phyloP scores from a whole-genome alignment of 805 yeast species.

The Suhomyces sp. region DNA sequence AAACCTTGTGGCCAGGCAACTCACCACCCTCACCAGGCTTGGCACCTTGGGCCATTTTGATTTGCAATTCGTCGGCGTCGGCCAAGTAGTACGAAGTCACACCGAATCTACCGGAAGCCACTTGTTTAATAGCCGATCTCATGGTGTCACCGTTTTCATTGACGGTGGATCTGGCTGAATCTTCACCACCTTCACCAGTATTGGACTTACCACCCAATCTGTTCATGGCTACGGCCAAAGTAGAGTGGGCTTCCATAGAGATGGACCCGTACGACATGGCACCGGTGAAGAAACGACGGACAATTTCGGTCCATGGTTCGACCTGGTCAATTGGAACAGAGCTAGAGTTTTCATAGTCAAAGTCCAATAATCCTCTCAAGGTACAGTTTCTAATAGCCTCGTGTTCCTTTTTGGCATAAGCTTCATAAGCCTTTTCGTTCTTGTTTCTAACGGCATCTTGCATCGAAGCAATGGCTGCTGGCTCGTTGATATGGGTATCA shows the following conservation, averaged over 20 bases:
- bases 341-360: constrained; percentile 68
- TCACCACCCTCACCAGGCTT: constrained; percentile 99
- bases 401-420: constrained; percentile 83
- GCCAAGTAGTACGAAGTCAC: constrained; percentile 92
- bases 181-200: constrained; percentile 99
- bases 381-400: constrained; percentile 94
- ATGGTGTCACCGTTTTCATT: constrained; percentile 90
- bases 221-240: constrained; percentile 98
- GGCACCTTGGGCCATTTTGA: constrained; percentile 99
- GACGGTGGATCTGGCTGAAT: constrained; percentile 80
- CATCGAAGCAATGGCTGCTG: constrained; percentile 88
- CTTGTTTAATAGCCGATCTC: constrained; percentile 98
- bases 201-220: constrained; percentile 96
- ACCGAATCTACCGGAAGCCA: constrained; percentile 97
- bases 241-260: constrained; percentile 97
- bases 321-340: constrained; percentile 95
- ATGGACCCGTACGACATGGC: constrained; percentile 99
- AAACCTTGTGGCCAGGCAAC: constrained; percentile 90
- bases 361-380: constrained; percentile 87
- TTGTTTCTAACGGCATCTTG: constrained; percentile 99
- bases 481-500: constrained; percentile 91
- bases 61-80: constrained; percentile 96
- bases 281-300: constrained; percentile 96
- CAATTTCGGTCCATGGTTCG: constrained; percentile 99
- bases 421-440: constrained; percentile 88